Evolutionary conservation across 2,329 filamentous ascomycete genomes (phyloP).

Genomic region (Fusarium stilboides): DNA sequence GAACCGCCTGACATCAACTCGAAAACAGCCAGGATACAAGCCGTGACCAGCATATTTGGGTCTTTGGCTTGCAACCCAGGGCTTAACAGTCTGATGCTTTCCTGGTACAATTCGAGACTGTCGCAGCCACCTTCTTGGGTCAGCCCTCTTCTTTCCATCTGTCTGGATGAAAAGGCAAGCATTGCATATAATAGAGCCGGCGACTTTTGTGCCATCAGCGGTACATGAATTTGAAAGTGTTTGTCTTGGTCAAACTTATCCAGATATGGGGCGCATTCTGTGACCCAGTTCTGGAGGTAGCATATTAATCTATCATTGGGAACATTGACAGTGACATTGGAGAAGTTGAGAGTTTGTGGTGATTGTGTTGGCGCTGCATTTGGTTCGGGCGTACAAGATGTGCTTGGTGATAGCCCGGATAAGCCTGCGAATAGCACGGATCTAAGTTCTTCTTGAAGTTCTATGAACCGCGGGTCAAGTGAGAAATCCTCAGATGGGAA

Average conservation of each 20-base stretch:
- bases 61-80: slow-evolving; percentile 61
- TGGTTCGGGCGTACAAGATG: slow-evolving; percentile 50
- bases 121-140: slow-evolving; percentile 61
- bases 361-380: slow-evolving; percentile 24
- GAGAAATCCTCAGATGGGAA: slow-evolving; percentile 53
- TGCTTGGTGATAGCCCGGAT: slow-evolving; percentile 47
- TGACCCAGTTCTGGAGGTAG: slow-evolving; percentile 66
- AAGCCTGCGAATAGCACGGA: slow-evolving; percentile 58
- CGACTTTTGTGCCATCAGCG: slow-evolving; percentile 63
- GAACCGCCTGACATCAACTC: slow-evolving; percentile 65
- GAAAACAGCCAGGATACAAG: slow-evolving; percentile 63
- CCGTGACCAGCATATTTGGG: slow-evolving; percentile 62
- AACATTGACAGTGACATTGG: slow-evolving; percentile 49
- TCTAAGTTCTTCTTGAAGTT: slow-evolving; percentile 62
- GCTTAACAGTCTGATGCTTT: slow-evolving; percentile 62
- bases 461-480: slow-evolving; percentile 59
- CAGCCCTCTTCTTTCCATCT: slow-evolving; percentile 66
- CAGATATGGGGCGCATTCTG: slow-evolving; percentile 64
- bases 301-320: slow-evolving; percentile 46
- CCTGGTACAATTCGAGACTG: slow-evolving; percentile 68
- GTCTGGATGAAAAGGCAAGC: slow-evolving; percentile 67
- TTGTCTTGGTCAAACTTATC: slow-evolving; percentile 70
- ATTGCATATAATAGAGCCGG: slow-evolving; percentile 64
- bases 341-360: slow-evolving; percentile 47
- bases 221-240: slow-evolving; percentile 67